Evolutionary conservation across 208 protist species (phyloP).

Genomic region (Leishmania major): DNA sequence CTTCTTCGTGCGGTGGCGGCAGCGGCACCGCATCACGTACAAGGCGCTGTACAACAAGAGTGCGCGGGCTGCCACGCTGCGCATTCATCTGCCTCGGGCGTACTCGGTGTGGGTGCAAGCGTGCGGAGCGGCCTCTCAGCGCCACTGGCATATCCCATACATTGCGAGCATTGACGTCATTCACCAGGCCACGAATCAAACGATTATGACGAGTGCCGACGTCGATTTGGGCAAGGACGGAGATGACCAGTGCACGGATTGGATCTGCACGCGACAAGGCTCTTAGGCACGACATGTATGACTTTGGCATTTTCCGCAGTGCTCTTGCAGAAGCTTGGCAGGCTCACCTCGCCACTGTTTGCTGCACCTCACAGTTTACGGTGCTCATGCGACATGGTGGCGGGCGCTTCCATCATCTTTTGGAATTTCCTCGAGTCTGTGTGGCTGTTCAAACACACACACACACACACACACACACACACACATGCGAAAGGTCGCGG

Average conservation of each 20-base stretch:
- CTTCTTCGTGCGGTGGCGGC: constrained; percentile 84
- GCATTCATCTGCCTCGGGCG: constrained; percentile 38
- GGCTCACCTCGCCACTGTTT: not conserved
- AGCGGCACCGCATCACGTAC: constrained; percentile 84
- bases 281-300: not conserved
- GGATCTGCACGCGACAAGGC: constrained; percentile 64
- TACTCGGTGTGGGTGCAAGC: constrained; percentile 87
- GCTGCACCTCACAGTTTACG: not conserved
- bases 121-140: constrained; percentile 10
- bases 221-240: constrained; percentile 76
- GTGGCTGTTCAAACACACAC: not conserved
- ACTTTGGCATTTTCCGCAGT: not conserved
- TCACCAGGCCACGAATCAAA: constrained; percentile 76
- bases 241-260: constrained; percentile 77
- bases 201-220: constrained; percentile 37
- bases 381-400: not conserved
- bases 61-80: constrained; percentile 34
- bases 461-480: too few relatives aligned
- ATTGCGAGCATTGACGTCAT: constrained; percentile 52
- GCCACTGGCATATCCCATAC: constrained; percentile 86
- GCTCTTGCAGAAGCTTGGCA: not conserved
- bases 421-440: not conserved
- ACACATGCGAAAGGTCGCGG: not conserved
- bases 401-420: not conserved
- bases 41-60: constrained; percentile 52